Conservation (phyloP, 1,139 yeast genomes). For the Yamadazyma siamensis region DNA sequence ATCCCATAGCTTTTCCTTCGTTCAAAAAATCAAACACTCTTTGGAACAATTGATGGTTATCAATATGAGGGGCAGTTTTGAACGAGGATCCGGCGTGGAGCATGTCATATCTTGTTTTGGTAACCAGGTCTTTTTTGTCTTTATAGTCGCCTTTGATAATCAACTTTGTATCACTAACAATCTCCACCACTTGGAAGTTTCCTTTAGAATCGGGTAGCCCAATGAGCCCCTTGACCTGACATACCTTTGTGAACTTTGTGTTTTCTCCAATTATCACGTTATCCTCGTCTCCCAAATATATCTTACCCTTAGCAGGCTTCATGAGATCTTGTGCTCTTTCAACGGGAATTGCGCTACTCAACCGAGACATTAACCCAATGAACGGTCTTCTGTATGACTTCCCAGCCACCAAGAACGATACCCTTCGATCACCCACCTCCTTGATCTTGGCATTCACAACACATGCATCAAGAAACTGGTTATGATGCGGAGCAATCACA, state of each 20-base stretch:
- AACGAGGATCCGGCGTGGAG: slow-evolving; percentile 48
- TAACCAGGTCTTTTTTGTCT: slow-evolving; percentile 18
- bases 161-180: slow-evolving; percentile 53
- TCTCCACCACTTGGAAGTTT: slow-evolving; percentile 50
- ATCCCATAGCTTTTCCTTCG: slow-evolving; percentile 56
- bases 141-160: slow-evolving; percentile 25
- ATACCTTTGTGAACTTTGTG: slow-evolving; percentile 46
- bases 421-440: slow-evolving; percentile 36
- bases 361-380: slow-evolving; percentile 54
- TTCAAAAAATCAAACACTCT: slow-evolving; percentile 62
- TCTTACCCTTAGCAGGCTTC: slow-evolving; percentile 43
- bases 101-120: slow-evolving; percentile 30
- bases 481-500: slow-evolving; percentile 48
- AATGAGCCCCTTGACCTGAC: slow-evolving; percentile 51
- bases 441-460: slow-evolving; percentile 40
- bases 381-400: slow-evolving; percentile 50
- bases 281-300: slow-evolving; percentile 28
- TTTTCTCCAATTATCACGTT: slow-evolving; percentile 38
- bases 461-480: slow-evolving; percentile 43
- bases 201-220: slow-evolving; percentile 63
- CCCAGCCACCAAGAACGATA: slow-evolving; percentile 64
- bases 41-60: slow-evolving; percentile 57
- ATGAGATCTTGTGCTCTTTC: slow-evolving; percentile 70
- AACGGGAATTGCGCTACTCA: slow-evolving; percentile 67
- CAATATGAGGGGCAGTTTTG: slow-evolving; percentile 62